Evolutionary conservation across 2,329 filamentous ascomycete species (phyloP), one percentile per base, ranked within the genome.

Genomic region (Aspergillus sergii): DNA sequence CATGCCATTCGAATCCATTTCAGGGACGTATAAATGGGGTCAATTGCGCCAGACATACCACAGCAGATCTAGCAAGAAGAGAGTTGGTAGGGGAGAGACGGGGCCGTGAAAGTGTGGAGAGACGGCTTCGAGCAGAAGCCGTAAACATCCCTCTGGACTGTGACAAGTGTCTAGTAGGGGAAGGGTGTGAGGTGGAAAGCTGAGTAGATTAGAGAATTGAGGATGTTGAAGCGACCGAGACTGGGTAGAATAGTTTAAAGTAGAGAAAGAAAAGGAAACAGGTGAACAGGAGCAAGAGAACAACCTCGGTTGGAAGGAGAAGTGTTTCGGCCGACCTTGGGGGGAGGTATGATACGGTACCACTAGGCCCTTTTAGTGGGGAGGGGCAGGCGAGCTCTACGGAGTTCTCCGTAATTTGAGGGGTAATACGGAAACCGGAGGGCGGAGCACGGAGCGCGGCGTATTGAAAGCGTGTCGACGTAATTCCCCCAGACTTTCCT

Each of bases 101-200:
- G 66, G 76, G 73, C 72, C 79, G 75, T 72, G 75, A 71, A 66
- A 80, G 69, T 70, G 77, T 72, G 63, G 77, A 75, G 66, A 81
- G 74, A 73, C 79, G 78, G 74, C 75, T 77, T 74, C 78, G 71
- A 67, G 77, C 75, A 75, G 77, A 75, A 72, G 78, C 77, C 71
- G 75, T 74, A 73, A 81, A 81, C 79, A 81, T 81, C 70, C 73
- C 77, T 76, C 73, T 68, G 62, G 58, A 65, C 64, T 66, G 60
- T 71, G 57, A 67, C 41, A 46, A 45, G 48, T 63, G 45, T 57
- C 57, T 30, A 50, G 56, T 56, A 32, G 58, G 62, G 57, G 66
- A 63, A 60, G 53, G 36, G 60, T 60, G 45, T 59, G 51, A 55
- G 62, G 46, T 63, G 59, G 53, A 34, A 46, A 41, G 45, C 41